Percentiles rank a stretch among this genome's conserved stretches.
These are phyloP conservation scores for Trichoderma semiorbis DNA, from an alignment of 2,329 filamentous ascomycete genomes.

Conservation along the genomic window DNA sequence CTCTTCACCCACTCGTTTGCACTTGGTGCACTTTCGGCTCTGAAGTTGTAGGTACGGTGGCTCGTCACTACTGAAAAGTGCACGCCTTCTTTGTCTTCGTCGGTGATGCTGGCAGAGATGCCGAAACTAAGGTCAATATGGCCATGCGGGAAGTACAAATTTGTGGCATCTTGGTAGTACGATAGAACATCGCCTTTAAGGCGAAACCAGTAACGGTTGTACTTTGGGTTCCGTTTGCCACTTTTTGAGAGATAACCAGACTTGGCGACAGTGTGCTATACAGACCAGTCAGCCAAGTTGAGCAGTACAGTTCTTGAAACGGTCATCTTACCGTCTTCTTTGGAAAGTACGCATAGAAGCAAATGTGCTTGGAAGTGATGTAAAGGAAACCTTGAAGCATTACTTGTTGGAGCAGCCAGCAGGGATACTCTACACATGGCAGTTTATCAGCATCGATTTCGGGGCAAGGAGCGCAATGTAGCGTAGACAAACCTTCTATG, in stretches of 20 bases:
- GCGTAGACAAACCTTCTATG: constrained; percentile 57
- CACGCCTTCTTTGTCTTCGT: constrained; percentile 72
- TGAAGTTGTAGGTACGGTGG: constrained; percentile 80
- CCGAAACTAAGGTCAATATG: constrained; percentile 91
- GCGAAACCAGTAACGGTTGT: constrained; percentile 88
- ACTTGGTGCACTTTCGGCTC: constrained; percentile 79
- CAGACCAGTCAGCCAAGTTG: constrained; percentile 19
- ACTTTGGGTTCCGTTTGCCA: constrained; percentile 82
- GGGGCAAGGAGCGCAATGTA: not conserved
- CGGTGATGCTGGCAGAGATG: constrained; percentile 75
- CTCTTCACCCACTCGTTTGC: constrained; percentile 97
- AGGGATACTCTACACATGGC: constrained; percentile 70
- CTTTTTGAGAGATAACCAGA: constrained; percentile 86
- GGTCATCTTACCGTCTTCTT: constrained; percentile 71
- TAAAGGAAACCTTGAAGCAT: constrained; percentile 94
- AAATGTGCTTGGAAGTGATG: constrained; percentile 87
- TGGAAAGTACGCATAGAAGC: constrained; percentile 95
- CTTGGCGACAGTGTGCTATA: constrained; percentile 69
- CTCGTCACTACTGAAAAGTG: constrained; percentile 80
- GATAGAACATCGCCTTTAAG: constrained; percentile 88
- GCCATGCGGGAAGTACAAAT: constrained; percentile 86
- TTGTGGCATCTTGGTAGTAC: constrained; percentile 79
- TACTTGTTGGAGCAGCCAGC: constrained; percentile 88
- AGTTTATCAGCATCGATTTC: not conserved
- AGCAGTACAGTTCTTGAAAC: not conserved